phyloP scores from a whole-genome alignment of 2,329 filamentous ascomycete genomes.

The Cercospora canescens region DNA sequence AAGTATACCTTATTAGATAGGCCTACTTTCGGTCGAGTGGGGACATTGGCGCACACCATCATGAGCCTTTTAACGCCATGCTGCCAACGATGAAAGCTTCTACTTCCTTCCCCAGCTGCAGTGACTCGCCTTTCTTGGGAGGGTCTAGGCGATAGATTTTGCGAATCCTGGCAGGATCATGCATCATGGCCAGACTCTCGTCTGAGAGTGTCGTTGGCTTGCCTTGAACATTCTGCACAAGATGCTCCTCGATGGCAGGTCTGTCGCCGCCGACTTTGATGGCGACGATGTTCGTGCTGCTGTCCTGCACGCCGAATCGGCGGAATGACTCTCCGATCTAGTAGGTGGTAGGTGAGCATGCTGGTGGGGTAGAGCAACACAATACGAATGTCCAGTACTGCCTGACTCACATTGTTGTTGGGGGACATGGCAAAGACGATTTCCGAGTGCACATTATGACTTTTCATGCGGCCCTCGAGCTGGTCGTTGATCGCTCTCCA shows the following conservation, averaged over 20 bases:
- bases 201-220: conserved; percentile 61
- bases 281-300: conserved; percentile 71
- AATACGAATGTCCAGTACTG: too few relatives aligned
- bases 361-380: background rate
- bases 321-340: conserved; percentile 92
- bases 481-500: conserved; percentile 74
- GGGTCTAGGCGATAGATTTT: conserved; percentile 85
- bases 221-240: conserved; percentile 64
- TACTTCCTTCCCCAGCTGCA: conserved; percentile 47
- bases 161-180: conserved; percentile 69
- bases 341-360: background rate
- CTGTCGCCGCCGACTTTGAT: conserved; percentile 68
- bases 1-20: background rate
- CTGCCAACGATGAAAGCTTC: conserved; percentile 72
- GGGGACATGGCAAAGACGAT: conserved; percentile 78
- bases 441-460: conserved; percentile 85
- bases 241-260: conserved; percentile 55
- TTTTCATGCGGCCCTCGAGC: conserved; percentile 64
- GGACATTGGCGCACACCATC: conserved; percentile 19
- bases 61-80: conserved; percentile 66
- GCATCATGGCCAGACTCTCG: conserved; percentile 56
- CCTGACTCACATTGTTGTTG: conserved; percentile 70
- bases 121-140: conserved; percentile 35
- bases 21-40: background rate
- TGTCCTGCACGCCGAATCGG: conserved; percentile 75